Conservation (phyloP, 352 stramenopile genomes). For the Phytophthora idaei region DNA sequence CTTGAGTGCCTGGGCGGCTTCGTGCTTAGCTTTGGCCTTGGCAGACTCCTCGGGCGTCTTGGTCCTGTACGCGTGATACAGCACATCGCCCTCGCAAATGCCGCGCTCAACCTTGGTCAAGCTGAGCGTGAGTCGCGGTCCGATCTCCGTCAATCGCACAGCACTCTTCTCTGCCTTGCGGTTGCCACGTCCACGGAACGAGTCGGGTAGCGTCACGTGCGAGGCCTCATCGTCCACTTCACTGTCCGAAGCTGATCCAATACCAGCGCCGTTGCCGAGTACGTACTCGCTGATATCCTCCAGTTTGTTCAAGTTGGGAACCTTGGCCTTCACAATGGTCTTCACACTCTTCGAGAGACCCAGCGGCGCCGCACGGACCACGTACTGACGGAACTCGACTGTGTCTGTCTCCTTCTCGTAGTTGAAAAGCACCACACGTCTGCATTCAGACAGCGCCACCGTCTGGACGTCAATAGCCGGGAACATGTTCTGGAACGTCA, state of each 20-base stretch:
- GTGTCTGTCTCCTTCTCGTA: conserved; percentile 92
- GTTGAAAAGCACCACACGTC: conserved; percentile 97
- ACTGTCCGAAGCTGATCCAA: conserved; percentile 91
- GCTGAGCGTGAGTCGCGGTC: conserved; percentile 94
- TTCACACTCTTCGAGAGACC: conserved; percentile 93
- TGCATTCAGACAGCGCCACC: conserved; percentile 94
- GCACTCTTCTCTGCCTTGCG: conserved; percentile 91
- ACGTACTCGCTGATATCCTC: conserved; percentile 98
- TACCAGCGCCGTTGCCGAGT: conserved; percentile 75
- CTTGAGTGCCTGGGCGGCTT: conserved; percentile 74
- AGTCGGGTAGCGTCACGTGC: conserved; percentile 92
- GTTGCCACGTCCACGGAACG: conserved; percentile 93
- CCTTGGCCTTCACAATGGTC: conserved; percentile 92
- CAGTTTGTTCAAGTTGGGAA: conserved; percentile 94
- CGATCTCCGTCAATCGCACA: conserved; percentile 96
- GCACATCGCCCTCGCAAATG: conserved; percentile 95
- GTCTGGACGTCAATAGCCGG: conserved; percentile 97
- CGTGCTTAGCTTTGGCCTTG: conserved; percentile 80
- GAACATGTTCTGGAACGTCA: conserved; percentile 99
- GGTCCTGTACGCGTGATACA: conserved; percentile 95
- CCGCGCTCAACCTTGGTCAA: conserved; percentile 97
- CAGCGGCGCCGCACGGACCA: conserved; percentile 94
- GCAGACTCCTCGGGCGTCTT: conserved; percentile 89
- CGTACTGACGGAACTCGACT: conserved; percentile 98
- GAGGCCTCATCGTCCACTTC: conserved; percentile 95